Percentiles rank a stretch among this genome's conserved stretches.
Conservation (phyloP, 768 basidiomycete genomes). For the Hericium rajendrae region DNA sequence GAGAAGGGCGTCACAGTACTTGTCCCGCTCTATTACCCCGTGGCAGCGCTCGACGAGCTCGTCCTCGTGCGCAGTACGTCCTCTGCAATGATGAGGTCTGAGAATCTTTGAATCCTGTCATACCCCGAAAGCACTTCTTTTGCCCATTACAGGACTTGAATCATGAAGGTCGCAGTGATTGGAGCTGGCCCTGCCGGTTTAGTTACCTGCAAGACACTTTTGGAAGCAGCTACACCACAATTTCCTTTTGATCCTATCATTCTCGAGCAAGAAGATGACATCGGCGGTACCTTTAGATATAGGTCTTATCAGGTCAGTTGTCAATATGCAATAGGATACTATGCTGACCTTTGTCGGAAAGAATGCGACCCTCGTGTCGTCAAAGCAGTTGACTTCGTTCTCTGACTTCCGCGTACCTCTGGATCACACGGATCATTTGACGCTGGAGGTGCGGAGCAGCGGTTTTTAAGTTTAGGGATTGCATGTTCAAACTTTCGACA, state of each 20-base stretch:
- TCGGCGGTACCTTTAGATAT: slow-evolving; percentile 46
- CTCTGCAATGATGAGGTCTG: no score
- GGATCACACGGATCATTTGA: slow-evolving; percentile 38
- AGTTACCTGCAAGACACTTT: slow-evolving; percentile 38
- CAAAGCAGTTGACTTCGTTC: slow-evolving; percentile 51
- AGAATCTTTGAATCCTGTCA: no score
- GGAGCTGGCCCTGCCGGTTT: slow-evolving; percentile 43
- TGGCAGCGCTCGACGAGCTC: no score
- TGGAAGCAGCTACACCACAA: slow-evolving; percentile 27
- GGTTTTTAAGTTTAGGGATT: not conserved
- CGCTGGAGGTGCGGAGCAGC: slow-evolving; percentile 24
- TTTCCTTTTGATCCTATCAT: slow-evolving; percentile 41
- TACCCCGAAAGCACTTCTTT: no score
- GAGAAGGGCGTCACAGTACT: no score
- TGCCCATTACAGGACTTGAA: not conserved
- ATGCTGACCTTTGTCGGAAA: slow-evolving; percentile 11
- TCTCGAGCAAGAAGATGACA: slow-evolving; percentile 36
- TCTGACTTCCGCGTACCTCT: slow-evolving; percentile 47
- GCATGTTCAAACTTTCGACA: not conserved
- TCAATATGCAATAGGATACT: not conserved
- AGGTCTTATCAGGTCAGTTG: slow-evolving; percentile 33
- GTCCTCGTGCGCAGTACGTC: no score
- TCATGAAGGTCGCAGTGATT: slow-evolving; percentile 18
- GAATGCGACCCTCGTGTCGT: slow-evolving; percentile 43
- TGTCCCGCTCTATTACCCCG: no score